Base-by-base conservation (phyloP, 129 eudicot species). In the Oenanthe sinensis region DNA sequence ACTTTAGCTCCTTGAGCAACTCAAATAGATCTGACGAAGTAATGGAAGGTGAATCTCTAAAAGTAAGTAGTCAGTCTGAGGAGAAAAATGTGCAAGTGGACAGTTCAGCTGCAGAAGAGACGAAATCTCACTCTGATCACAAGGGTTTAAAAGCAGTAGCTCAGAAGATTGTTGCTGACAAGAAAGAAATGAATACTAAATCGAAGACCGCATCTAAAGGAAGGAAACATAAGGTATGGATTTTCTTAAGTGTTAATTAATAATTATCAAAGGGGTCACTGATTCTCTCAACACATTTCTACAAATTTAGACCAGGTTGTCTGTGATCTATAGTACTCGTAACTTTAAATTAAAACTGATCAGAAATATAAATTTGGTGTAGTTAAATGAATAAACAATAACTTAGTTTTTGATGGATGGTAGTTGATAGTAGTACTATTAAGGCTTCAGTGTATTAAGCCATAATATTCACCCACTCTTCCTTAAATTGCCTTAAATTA, bases 181-280 rank as follows among this genome's bases (percentile, higher is more conserved):
- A 60, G 68, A 90, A 87, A 80, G 96, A 91, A 24, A 81, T 20
- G 37, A 82, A 67, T 71, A 28, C 87, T 76, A 94, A 85, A 87
- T 20, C 55, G 3, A 91, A 88, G 84, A 82, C 39, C 60, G 42
- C 88, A 39, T 11, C 90, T 15, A 90, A 78, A 73, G 96, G 93
- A 81, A 87, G 82, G 83, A 95, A 90, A 84, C 88, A 91, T 44
- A 91, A 91, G 98, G 98, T 93, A 84, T 28, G 50, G 47, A 19
- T 16, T 4, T 43, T 30, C 40, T 39, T 16, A 24, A 62, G 52
- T 4, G 24, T 69, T 69, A 4, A 13, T 43, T 5, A 6, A 28
- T n/a, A 17, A 17, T 39, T 39, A 39, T 39, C 42, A 69, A 69
- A 33, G 19, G 0, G 42, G 15, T n/a, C 26, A 69, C 37, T 11